Conservation (phyloP, 2,329 filamentous ascomycete genomes). For the Scopulariopsis brevicaulis region DNA sequence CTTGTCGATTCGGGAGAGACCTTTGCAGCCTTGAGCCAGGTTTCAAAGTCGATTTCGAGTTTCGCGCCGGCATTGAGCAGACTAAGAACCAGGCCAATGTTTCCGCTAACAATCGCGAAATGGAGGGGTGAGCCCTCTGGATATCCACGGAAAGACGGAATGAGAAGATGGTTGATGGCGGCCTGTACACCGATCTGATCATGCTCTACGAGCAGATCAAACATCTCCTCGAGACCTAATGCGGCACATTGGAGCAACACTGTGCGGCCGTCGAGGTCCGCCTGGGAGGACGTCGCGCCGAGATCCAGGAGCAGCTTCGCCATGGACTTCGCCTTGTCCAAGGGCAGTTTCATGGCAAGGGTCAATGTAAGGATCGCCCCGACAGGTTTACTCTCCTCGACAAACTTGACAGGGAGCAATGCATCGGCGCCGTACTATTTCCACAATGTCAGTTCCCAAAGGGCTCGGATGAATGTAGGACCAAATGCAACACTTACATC, state of each 20-base stretch:
- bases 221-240: conserved; percentile 31
- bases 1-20: conserved; percentile 19
- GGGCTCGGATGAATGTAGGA: neutral
- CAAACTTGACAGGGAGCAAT: conserved; percentile 61
- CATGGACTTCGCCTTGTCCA: conserved; percentile 54
- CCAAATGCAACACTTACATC: conserved; percentile 25
- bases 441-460: neutral
- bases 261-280: conserved; percentile 52
- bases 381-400: conserved; percentile 34
- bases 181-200: conserved; percentile 51
- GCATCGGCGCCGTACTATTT: conserved; percentile 65
- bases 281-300: conserved; percentile 64
- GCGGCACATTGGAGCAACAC: conserved; percentile 45
- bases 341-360: conserved; percentile 53
- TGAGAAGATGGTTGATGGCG: conserved; percentile 54
- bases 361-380: conserved; percentile 58
- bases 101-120: conserved; percentile 41
- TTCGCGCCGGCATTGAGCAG: conserved; percentile 54
- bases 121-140: conserved; percentile 38
- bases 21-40: conserved; percentile 48
- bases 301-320: conserved; percentile 51
- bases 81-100: conserved; percentile 41
- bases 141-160: conserved; percentile 22
- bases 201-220: conserved; percentile 37
- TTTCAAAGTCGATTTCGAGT: conserved; percentile 47